Percentiles rank a stretch among this genome's conserved stretches.
phyloP scores from a whole-genome alignment of 768 basidiomycete genomes.

The Cubamyces lactineus region DNA sequence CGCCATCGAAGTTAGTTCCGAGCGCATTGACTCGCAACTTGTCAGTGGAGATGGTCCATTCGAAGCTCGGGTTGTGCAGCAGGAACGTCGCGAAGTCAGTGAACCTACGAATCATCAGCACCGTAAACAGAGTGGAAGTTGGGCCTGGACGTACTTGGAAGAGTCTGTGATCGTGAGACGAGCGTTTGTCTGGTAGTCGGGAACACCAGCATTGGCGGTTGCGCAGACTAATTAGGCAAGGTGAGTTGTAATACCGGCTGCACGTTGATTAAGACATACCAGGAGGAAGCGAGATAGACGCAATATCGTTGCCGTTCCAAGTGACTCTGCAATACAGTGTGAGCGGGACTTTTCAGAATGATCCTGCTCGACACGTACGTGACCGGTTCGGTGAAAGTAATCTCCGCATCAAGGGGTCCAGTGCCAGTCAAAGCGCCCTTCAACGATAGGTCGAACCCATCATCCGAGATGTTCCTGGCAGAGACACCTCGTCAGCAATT shows the following conservation, averaged over 20 bases:
- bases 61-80: constrained; percentile 64
- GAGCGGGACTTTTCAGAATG: neutral
- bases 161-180: constrained; percentile 59
- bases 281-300: constrained; percentile 61
- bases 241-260: neutral
- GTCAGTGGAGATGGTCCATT: constrained; percentile 72
- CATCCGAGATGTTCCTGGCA: constrained; percentile 43
- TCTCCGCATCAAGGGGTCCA: constrained; percentile 71
- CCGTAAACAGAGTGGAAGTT: neutral
- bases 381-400: constrained; percentile 66
- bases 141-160: constrained; percentile 41
- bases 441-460: constrained; percentile 65
- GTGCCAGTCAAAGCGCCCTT: constrained; percentile 61
- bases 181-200: constrained; percentile 58
- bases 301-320: constrained; percentile 68
- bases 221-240: constrained; percentile 53
- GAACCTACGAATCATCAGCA: constrained; percentile 43
- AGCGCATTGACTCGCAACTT: constrained; percentile 65
- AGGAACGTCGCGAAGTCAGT: constrained; percentile 67
- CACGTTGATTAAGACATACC: constrained; percentile 38
- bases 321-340: constrained; percentile 46
- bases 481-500: neutral
- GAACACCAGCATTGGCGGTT: constrained; percentile 67
- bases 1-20: constrained; percentile 68
- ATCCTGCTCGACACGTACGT: constrained; percentile 43